Evolutionary conservation across 768 basidiomycete genomes (phyloP), one percentile per base, ranked within the genome.

Genomic region (Mycena venus): DNA sequence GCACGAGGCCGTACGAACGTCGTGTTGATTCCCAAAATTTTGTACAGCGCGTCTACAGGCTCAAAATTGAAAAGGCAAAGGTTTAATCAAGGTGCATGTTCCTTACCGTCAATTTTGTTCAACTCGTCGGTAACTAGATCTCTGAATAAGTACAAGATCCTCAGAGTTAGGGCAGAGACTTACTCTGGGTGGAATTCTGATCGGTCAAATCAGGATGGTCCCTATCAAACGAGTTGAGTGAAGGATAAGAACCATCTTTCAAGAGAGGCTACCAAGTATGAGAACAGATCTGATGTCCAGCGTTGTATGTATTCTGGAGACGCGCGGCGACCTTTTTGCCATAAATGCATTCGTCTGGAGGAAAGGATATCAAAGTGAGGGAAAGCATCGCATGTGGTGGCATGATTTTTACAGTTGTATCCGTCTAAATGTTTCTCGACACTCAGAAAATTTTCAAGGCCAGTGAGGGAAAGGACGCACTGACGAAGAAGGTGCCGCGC

Each of bases 401-500:
- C 10, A 29, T 29, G 4, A 36, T 4, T 27, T 70, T 71, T 32
- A 77, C 78, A 79, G 23, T 79, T 79, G 56, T 78, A 31, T 34
- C 78, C 78, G 31, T 79, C 78, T 79, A 65, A 8, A 51, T 7
- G n/a, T n/a, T n/a, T n/a, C n/a, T 17, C 40, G 11, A 23, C 19
- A 21, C 23, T 36, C 8, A 23, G 34, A 19, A 42, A 23, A 25
- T 2, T 31, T 47, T 14, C 10, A 38, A 51, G 29, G 4, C 21
- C 15, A 38, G n/a, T 36, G 9, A 68, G 36, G 38, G 19, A 38
- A 12, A 25, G 14, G 31, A 74, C 80, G 56, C 42, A 79, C 77
- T 82, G 58, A 83, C 77, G 77, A 84, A 85, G 78, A 85, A 85
- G 2, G 84, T 84, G 0, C 79, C 84, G 47, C 80, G 84, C 7